Percentiles rank a stretch among this genome's conserved stretches.
Conservation (phyloP, 2,329 filamentous ascomycete species). For the Exophiala sp. region DNA sequence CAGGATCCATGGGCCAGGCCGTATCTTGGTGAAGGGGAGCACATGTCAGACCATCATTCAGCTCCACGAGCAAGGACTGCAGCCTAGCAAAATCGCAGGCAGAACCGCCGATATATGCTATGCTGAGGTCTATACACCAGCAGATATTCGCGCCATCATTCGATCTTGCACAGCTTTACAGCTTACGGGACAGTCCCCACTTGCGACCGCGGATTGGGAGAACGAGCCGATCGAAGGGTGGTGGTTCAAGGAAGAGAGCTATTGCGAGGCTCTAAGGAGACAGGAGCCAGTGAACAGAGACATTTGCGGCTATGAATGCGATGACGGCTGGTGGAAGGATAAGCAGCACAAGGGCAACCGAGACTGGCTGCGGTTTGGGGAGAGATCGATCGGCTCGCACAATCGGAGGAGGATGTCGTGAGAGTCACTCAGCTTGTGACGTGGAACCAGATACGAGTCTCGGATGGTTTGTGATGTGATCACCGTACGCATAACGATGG, state of each 20-base stretch:
- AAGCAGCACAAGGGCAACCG: constrained; percentile 3
- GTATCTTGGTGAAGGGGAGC: constrained; percentile 10
- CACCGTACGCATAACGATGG: too few species aligned
- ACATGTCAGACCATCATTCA: constrained; percentile 14
- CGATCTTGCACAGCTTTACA: constrained; percentile 1
- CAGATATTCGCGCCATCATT: constrained; percentile 7
- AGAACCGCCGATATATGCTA: neutral
- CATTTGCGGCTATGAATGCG: constrained; percentile 13
- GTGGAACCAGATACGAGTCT: too few species aligned
- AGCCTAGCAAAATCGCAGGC: neutral
- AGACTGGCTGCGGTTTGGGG: constrained; percentile 10
- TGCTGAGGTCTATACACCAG: constrained; percentile 5
- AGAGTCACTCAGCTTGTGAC: too few species aligned
- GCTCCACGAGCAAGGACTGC: constrained; percentile 3
- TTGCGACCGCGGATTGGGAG: constrained; percentile 10
- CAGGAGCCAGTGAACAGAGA: constrained; percentile 6
- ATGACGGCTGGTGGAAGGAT: constrained; percentile 11
- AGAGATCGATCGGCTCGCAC: neutral
- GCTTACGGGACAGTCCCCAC: constrained; percentile 9
- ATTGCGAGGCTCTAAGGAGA: constrained; percentile 9
- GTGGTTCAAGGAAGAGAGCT: constrained; percentile 17
- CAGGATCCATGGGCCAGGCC: neutral
- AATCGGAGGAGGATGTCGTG: neutral
- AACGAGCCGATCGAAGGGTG: constrained; percentile 16
- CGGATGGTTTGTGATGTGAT: too few species aligned